Percentiles rank a stretch among this genome's conserved stretches.
These are phyloP conservation scores for Gentiana straminea DNA, from an alignment of 257 asterid genomes.

Conservation along the genomic window DNA sequence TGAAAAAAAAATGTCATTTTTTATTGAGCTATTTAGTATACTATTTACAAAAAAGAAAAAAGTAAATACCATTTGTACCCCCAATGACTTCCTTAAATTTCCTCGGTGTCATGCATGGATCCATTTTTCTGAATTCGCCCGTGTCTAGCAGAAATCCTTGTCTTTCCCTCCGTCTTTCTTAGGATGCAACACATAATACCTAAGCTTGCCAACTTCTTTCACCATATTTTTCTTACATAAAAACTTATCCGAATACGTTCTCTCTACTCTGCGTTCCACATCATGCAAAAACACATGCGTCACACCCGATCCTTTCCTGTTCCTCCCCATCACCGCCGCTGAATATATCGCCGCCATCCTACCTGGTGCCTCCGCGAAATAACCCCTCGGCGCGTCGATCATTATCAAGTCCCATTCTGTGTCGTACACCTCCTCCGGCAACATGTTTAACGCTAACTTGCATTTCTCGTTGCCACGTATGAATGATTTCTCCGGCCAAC, in stretches of 20 bases:
- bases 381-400: constrained; percentile 91
- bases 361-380: constrained; percentile 72
- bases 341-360: constrained; percentile 90
- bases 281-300: constrained; percentile 82
- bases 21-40: no score
- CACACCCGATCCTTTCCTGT: constrained; percentile 46
- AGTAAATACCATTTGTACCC: no score
- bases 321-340: constrained; percentile 83
- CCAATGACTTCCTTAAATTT: no score
- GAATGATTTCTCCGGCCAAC: constrained; percentile 36
- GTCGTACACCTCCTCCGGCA: constrained; percentile 52
- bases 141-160: constrained; percentile 32
- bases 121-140: no score
- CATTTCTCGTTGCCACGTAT: constrained; percentile 59
- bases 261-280: constrained; percentile 73
- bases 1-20: no score
- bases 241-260: constrained; percentile 50
- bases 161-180: constrained; percentile 7
- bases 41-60: no score
- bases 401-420: constrained; percentile 84
- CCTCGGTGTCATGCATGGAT: no score
- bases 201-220: constrained; percentile 44
- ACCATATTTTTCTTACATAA: constrained; percentile 54
- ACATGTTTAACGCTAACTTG: constrained; percentile 61
- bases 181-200: constrained; percentile 76